These are phyloP conservation scores for Leccinum subspadiceum DNA, from an alignment of 1,284 basidiomycete species.

Conservation along the genomic window DNA sequence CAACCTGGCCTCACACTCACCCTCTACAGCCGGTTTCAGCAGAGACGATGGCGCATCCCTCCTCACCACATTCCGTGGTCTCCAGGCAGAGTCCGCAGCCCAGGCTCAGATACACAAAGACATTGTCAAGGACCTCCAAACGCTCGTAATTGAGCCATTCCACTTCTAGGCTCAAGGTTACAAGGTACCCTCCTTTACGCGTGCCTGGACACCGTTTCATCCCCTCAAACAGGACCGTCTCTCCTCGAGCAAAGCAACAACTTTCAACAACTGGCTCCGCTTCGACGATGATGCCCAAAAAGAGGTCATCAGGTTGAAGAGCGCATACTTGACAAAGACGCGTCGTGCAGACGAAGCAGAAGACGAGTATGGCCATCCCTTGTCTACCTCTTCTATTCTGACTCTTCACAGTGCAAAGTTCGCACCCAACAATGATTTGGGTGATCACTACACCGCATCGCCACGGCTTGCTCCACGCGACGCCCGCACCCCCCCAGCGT, in stretches of 20 bases:
- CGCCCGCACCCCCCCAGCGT: constrained; percentile 31
- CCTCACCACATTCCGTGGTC: constrained; percentile 72
- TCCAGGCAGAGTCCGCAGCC: constrained; percentile 63
- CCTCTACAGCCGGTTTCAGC: constrained; percentile 60
- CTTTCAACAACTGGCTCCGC: constrained; percentile 70
- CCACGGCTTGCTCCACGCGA: constrained; percentile 64
- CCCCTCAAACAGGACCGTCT: constrained; percentile 53
- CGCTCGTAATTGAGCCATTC: constrained; percentile 72
- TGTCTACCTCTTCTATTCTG: constrained; percentile 9
- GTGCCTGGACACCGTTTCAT: constrained; percentile 5
- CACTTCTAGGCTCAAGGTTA: constrained; percentile 68
- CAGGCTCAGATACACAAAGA: constrained; percentile 68
- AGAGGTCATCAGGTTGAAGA: constrained; percentile 72
- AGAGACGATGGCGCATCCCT: constrained; percentile 79
- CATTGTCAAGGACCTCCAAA: constrained; percentile 66
- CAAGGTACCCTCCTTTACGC: constrained; percentile 43
- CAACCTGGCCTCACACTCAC: constrained; percentile 6
- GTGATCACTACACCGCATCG: constrained; percentile 74
- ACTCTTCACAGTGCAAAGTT: constrained; percentile 67
- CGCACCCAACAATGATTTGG: constrained; percentile 62
- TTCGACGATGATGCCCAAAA: constrained; percentile 62
- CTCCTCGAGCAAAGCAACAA: constrained; percentile 49
- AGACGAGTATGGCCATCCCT: constrained; percentile 68
- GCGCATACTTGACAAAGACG: constrained; percentile 74
- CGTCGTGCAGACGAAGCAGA: constrained; percentile 85